Evolutionary conservation across 768 basidiomycete species (phyloP).

Genomic region (Mycena metata): DNA sequence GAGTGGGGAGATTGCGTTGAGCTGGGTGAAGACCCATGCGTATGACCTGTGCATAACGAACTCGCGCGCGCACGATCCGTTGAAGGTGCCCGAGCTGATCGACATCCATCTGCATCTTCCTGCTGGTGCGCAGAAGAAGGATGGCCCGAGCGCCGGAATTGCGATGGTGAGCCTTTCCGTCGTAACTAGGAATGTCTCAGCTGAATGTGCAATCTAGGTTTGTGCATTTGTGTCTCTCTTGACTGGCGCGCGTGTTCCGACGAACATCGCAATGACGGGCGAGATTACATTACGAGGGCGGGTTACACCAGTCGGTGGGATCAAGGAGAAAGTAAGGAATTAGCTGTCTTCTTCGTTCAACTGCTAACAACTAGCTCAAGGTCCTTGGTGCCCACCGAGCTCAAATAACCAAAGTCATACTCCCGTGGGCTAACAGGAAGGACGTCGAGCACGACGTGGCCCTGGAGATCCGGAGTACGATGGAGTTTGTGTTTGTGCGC

Average conservation of each 20-base stretch:
- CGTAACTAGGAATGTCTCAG: too few species aligned
- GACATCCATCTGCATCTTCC: constrained; percentile 94
- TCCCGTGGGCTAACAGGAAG: constrained; percentile 88
- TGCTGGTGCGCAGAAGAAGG: constrained; percentile 92
- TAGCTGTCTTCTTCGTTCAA: too few species aligned
- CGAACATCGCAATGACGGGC: constrained; percentile 89
- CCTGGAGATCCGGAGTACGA: constrained; percentile 75
- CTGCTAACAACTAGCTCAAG: background rate
- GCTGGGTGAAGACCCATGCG: constrained; percentile 92
- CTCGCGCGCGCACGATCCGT: constrained; percentile 75
- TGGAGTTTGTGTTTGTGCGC: constrained; percentile 86
- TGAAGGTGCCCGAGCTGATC: constrained; percentile 78
- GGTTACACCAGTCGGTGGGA: constrained; percentile 88
- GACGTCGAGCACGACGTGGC: constrained; percentile 91
- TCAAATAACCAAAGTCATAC: constrained; percentile 83
- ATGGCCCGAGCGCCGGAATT: constrained; percentile 92
- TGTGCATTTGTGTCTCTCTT: constrained; percentile 91
- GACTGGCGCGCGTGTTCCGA: constrained; percentile 79
- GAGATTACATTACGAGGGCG: constrained; percentile 91
- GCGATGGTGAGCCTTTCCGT: constrained; percentile 73
- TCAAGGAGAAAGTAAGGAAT: constrained; percentile 77
- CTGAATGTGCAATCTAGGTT: constrained; percentile 54
- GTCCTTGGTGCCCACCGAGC: constrained; percentile 92
- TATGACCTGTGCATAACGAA: constrained; percentile 85
- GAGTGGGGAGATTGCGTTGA: constrained; percentile 89